Conservation (phyloP, 805 yeast species). For the Blastobotrys terrestris region DNA sequence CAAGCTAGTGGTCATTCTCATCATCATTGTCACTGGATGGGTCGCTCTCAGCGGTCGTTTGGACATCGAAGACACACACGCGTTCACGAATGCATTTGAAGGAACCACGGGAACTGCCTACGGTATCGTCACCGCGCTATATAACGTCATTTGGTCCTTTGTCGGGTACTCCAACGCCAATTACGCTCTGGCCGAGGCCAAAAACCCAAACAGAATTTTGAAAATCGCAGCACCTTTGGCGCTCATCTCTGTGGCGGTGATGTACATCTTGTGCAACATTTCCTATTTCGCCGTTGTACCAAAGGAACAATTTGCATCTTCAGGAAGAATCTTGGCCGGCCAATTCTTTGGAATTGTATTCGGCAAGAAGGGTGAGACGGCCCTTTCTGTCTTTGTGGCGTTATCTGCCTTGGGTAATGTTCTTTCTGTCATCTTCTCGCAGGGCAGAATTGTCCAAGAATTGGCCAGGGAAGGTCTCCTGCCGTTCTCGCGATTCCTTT, state of each 20-base stretch:
- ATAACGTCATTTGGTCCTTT: constrained; percentile 80
- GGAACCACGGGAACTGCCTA: constrained; percentile 38
- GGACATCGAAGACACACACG: constrained; percentile 46
- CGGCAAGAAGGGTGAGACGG: constrained; percentile 61
- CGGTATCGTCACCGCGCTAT: constrained; percentile 57
- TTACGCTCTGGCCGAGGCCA: constrained; percentile 75
- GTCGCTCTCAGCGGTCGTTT: constrained; percentile 73
- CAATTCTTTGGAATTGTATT: constrained; percentile 68
- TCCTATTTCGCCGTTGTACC: constrained; percentile 54
- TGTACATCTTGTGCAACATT: constrained; percentile 71
- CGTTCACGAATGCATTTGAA: constrained; percentile 52
- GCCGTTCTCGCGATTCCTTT: constrained; percentile 68
- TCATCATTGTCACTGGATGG: constrained; percentile 76
- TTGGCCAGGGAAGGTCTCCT: constrained; percentile 76
- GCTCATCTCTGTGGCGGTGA: constrained; percentile 49
- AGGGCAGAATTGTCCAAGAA: constrained; percentile 74
- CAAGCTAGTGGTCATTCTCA: constrained; percentile 63
- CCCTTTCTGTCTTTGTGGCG: constrained; percentile 75
- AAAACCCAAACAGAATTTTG: constrained; percentile 64
- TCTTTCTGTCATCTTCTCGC: constrained; percentile 71
- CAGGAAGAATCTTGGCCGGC: constrained; percentile 71
- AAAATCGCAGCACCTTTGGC: constrained; percentile 73
- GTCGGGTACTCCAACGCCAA: constrained; percentile 80
- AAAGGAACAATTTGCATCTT: constrained; percentile 40
- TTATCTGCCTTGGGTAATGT: constrained; percentile 79